These are phyloP conservation scores for Pseudonitzschia multiseries DNA, from an alignment of 108 stramenopile genomes.

Conservation along the genomic window DNA sequence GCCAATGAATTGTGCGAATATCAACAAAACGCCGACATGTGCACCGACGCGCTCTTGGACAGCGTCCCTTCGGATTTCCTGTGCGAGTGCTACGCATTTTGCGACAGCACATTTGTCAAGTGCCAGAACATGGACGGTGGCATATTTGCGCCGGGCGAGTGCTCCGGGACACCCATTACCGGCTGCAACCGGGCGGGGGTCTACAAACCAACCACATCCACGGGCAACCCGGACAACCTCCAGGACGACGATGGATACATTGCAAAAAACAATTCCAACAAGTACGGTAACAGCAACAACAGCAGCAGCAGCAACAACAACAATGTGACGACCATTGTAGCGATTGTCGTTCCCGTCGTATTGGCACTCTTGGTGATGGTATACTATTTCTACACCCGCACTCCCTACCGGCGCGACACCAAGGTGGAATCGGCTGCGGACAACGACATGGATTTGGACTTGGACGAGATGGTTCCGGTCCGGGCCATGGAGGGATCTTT, in stretches of 20 bases:
- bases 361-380: constrained; percentile 2
- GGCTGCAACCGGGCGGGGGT: constrained; percentile 31
- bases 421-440: constrained; percentile 2
- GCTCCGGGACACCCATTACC: constrained; percentile 17
- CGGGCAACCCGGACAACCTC: not conserved
- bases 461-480: not conserved
- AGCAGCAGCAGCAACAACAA: too few species aligned
- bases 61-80: not conserved
- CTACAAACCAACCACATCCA: not conserved
- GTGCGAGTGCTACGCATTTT: constrained; percentile 32
- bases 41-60: constrained; percentile 27
- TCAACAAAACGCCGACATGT: constrained; percentile 28
- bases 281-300: not conserved
- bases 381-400: constrained; percentile 8
- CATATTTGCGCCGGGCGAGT: constrained; percentile 2
- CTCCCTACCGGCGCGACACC: not conserved
- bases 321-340: not conserved
- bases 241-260: not conserved
- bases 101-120: constrained; percentile 17
- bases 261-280: not conserved
- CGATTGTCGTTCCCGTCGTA: constrained; percentile 5
- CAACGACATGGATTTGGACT: not conserved
- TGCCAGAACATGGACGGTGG: constrained; percentile 19
- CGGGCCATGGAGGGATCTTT: constrained; percentile 6
- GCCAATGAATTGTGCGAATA: too few species aligned